Evolutionary conservation across 2,329 filamentous ascomycete species (phyloP), one percentile per base, ranked within the genome.

Genomic region (Fusarium sp.): DNA sequence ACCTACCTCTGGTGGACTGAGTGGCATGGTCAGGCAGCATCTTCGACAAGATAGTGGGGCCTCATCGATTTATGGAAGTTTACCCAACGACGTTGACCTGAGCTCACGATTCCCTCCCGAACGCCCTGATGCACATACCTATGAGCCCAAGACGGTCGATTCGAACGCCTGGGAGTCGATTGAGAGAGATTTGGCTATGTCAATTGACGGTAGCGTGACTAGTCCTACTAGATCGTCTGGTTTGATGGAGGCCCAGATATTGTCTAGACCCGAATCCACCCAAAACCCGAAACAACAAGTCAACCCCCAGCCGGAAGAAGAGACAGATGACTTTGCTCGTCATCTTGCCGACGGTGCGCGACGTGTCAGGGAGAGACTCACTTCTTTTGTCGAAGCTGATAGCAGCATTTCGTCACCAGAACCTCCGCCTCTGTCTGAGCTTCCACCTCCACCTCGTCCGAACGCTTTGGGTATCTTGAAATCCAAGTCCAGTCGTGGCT

Each of bases 21-120:
- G 92, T 77, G 93, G 93, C 5, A 89, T 98, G 85, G 91, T 98
- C 51, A 90, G 93, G 38, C 92, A 95, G 70, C 96, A 98, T 84
- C 84, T 98, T 45, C 91, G 96, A 57, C 90, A 90, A 39, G 90
- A 92, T 72, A 98, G 96, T 83, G 92, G 92, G 66, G 88, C 90
- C 20, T 98, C 96, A 2, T 97, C 94, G 0, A 87, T 96, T 33
- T 94, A 94, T 75, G 90, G 89, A 33, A 63, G 83, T 82, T 31
- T 85, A 84, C 15, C 84, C 81, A 45, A 81, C 79, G 70, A 83
- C 72, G 41, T 79, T 73, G 52, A 83, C 70, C n/a, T 78, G 18
- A 66, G 75, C 10, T 73, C 75, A 4, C 70, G 77, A 26, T 80
- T 84, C 22, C 83, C 83, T 15, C 82, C 84, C 1, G 83, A 84